A percentile compares a stretch with the other conserved stretches of the same genome.
Evolutionary conservation across 257 asterid genomes (phyloP).

Genomic region (Misopates orontium): DNA sequence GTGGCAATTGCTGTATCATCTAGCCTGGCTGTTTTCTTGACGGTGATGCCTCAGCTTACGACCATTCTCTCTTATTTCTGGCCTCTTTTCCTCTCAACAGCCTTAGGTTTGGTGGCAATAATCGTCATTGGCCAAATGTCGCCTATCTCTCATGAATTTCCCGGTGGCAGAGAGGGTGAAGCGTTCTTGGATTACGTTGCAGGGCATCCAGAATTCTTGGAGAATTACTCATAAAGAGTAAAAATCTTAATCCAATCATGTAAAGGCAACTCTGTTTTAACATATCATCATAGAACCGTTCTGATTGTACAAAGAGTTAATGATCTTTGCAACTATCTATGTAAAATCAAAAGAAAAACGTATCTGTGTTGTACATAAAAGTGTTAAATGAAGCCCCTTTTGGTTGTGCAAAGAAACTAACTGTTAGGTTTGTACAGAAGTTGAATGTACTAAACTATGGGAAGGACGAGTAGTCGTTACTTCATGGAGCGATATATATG

Average conservation of each 20-base stretch:
- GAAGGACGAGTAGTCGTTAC: not conserved
- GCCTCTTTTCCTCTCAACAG: constrained; percentile 61
- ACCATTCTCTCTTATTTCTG: constrained; percentile 46
- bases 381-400: not conserved
- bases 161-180: constrained; percentile 32
- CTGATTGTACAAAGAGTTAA: too few relatives aligned
- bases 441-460: not conserved
- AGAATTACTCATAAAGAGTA: constrained; percentile 19
- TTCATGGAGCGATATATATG: not conserved
- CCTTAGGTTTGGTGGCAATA: constrained; percentile 39
- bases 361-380: not conserved
- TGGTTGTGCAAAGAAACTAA: not conserved
- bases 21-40: constrained; percentile 27
- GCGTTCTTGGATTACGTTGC: constrained; percentile 43
- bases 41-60: constrained; percentile 30
- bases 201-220: constrained; percentile 35
- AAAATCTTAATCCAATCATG: not conserved
- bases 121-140: constrained; percentile 39
- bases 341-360: not conserved
- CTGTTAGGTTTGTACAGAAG: not conserved
- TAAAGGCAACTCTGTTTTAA: not conserved
- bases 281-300: too few relatives aligned
- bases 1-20: constrained; percentile 31
- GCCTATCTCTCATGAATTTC: constrained; percentile 38
- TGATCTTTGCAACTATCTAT: not conserved